A percentile compares a stretch with the other conserved stretches of the same genome.
phyloP scores from a whole-genome alignment of 106 monocot species.

The Narthecium ossifragum region DNA sequence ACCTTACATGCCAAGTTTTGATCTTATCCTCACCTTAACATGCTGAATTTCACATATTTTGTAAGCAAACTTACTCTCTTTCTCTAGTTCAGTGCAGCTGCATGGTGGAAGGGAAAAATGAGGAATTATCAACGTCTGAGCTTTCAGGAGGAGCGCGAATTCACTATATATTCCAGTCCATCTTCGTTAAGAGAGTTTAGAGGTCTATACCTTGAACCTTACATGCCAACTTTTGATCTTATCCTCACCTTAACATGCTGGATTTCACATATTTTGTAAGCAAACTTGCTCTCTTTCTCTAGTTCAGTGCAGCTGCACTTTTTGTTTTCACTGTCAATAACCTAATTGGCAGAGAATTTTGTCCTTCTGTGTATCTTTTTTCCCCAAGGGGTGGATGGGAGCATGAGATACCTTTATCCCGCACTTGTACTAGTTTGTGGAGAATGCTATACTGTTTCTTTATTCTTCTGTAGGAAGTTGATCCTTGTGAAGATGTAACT shows the following conservation, averaged over 20 bases:
- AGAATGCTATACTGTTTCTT: no score
- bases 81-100: no score
- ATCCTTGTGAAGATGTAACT: constrained; percentile 86
- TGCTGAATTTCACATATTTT: not conserved
- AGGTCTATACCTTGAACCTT: constrained; percentile 30
- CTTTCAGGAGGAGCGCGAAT: constrained; percentile 98
- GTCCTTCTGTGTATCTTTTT: no score
- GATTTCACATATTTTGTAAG: not conserved
- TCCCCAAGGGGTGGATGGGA: no score
- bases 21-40: not conserved
- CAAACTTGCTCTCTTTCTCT: no score
- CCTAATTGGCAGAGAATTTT: not conserved
- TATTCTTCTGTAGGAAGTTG: constrained; percentile 65
- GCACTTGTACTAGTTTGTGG: no score
- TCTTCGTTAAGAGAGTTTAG: constrained; percentile 95
- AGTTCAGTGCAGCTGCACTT: no score
- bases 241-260: not conserved
- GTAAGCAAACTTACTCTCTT: not conserved
- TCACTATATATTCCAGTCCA: constrained; percentile 98
- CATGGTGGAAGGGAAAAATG: constrained; percentile 97
- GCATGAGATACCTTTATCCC: no score
- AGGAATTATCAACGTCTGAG: constrained; percentile 79
- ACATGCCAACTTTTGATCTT: not conserved
- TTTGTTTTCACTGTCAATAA: not conserved
- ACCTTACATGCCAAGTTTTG: not conserved